Base-by-base conservation (phyloP, 768 basidiomycete genomes). In the Lentinula boryana region DNA sequence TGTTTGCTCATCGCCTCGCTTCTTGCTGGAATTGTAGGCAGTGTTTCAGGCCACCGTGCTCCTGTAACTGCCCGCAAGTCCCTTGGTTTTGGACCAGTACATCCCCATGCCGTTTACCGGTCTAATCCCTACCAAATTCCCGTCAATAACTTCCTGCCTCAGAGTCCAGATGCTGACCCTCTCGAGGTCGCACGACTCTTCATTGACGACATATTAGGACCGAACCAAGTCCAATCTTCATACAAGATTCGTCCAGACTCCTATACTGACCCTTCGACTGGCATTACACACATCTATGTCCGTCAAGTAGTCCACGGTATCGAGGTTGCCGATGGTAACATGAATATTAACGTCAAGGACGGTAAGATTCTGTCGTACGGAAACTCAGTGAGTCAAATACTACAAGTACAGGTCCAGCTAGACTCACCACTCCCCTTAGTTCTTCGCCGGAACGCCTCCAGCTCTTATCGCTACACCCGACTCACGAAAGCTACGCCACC, bases 271-370 rank as follows among this genome's bases (percentile, higher is more conserved):
- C 74, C 76, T 61, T 84, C 82, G 62, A 94, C 91, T 2, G 90
- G 89, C n/a, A 80, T 97, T 55, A 88, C 92, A 32, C 94, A 98
- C 74, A 80, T 94, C 66, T 96, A 95, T 70, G 86, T 89, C 63
- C 83, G 88, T 65, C 95, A 99, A 75, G 63, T 90, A 61, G 75
- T 95, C 67, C 86, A 90, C 60, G 94, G 93, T 13, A 76, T 96
- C 49, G 92, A 96, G 69, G 93, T 99, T 15, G 81, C 83, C 10
- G 93, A 97, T 67, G 92, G 91, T 32, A 89, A 97, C 73, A 84
- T 97, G 77, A 98, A 98, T 71, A 75, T 99, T 69, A 97, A 98
- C 77, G 78, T 98, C 72, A 87, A 87, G 74, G 83, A 90, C 58
- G 94, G 93, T 48, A 75, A 81, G 66, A 82, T 98, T 18, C 68